Percentiles rank a stretch among this genome's conserved stretches.
phyloP scores from a whole-genome alignment of 208 protist species.

The Naegleria lovaniensis region DNA sequence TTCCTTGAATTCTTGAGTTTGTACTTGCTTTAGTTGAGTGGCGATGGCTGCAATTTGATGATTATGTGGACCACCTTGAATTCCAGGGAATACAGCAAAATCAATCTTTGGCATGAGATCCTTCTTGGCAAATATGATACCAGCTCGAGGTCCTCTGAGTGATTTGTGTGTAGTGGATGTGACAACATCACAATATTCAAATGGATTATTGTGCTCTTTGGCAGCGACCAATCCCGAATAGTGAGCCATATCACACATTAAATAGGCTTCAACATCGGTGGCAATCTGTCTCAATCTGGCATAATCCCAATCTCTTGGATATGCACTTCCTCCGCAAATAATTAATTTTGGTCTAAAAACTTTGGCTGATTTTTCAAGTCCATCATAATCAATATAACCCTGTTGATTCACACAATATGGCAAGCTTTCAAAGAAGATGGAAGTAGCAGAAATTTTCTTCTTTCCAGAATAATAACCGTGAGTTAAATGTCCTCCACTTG shows the following conservation, averaged over 20 bases:
- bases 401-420: conserved; percentile 85
- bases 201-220: conserved; percentile 72
- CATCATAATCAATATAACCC: conserved; percentile 93
- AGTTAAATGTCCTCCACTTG: conserved; percentile 84
- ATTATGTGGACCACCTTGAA: conserved; percentile 97
- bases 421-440: conserved; percentile 95
- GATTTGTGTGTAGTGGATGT: conserved; percentile 99
- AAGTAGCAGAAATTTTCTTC: conserved; percentile 91
- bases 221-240: conserved; percentile 84
- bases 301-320: conserved; percentile 95
- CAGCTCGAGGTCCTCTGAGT: conserved; percentile 93
- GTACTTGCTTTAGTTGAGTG: conserved; percentile 86
- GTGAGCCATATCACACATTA: conserved; percentile 98
- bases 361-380: conserved; percentile 66
- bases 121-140: conserved; percentile 89
- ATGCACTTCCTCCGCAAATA: conserved; percentile 90
- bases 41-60: conserved; percentile 93
- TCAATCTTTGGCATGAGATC: conserved; percentile 91
- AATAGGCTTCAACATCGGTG: conserved; percentile 72
- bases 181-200: conserved; percentile 93
- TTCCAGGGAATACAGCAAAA: conserved; percentile 91
- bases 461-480: conserved; percentile 94
- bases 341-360: conserved; percentile 92
- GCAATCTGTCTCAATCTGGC: conserved; percentile 54
- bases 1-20: conserved; percentile 75